Evolutionary conservation across 2,329 filamentous ascomycete species (phyloP).

Genomic region (Talaromyces verruculosus): DNA sequence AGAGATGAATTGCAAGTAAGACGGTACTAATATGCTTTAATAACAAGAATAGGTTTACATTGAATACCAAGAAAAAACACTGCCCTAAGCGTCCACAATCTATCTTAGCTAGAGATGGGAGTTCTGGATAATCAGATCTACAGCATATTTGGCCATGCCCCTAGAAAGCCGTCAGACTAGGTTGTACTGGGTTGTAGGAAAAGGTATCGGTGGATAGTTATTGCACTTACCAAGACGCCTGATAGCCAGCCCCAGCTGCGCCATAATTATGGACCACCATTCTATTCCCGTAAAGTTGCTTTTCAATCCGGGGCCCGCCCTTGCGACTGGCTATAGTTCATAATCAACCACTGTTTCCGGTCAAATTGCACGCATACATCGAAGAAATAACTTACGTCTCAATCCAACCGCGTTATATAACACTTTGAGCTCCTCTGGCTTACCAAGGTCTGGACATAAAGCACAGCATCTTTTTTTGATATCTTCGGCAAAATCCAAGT

Average conservation of each 20-base stretch:
- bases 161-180: background rate
- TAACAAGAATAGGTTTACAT: background rate
- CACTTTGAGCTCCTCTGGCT: conserved; percentile 13
- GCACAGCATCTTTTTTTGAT: conserved; percentile 40
- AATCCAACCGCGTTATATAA: conserved; percentile 10
- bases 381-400: conserved; percentile 2
- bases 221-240: conserved; percentile 16
- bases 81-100: background rate
- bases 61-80: background rate
- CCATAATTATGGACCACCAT: conserved; percentile 34
- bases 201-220: background rate
- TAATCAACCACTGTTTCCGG: background rate
- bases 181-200: background rate
- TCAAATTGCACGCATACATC: background rate
- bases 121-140: conserved; percentile 3
- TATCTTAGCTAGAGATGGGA: background rate
- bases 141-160: conserved; percentile 11
- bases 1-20: background rate
- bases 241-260: conserved; percentile 16
- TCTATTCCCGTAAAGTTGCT: background rate
- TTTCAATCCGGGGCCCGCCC: conserved; percentile 8
- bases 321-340: conserved; percentile 3
- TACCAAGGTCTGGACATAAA: conserved; percentile 36
- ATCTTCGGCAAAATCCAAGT: conserved; percentile 25
- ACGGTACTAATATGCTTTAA: background rate